Evolutionary conservation across 2,329 filamentous ascomycete species (phyloP).

Genomic region (Chrysoporthe deuterocubensis): DNA sequence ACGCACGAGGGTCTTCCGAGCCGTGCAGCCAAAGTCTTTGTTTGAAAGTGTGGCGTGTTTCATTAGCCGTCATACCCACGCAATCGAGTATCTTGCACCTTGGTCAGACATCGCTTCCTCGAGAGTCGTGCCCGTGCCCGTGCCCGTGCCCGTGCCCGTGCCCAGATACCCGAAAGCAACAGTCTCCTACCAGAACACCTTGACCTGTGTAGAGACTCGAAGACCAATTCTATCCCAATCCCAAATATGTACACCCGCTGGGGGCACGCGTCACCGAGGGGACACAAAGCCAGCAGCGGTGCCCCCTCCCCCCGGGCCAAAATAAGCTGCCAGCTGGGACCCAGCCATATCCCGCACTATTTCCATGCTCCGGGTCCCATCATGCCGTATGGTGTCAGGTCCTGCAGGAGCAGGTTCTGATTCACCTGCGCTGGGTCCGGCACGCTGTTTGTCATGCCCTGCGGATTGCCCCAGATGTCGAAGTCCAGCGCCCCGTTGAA

Average conservation of each 20-base stretch:
- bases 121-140: neutral
- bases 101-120: neutral
- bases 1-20: neutral
- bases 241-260: neutral
- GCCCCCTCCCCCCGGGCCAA: neutral
- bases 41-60: neutral
- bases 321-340: neutral
- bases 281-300: neutral
- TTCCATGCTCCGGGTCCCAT: constrained; percentile 12
- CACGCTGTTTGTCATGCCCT: constrained; percentile 10
- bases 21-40: neutral
- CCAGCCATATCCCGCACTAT: neutral
- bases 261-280: neutral
- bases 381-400: constrained; percentile 33
- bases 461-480: constrained; percentile 47
- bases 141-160: neutral
- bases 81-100: neutral
- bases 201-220: neutral
- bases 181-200: neutral
- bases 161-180: neutral
- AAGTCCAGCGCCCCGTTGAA: constrained; percentile 46
- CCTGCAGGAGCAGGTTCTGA: constrained; percentile 11
- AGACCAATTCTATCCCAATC: neutral
- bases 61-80: neutral
- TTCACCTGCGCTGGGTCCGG: neutral